Evolutionary conservation across 257 asterid species (phyloP), one percentile per base, ranked within the genome.

Genomic region (Thymus quinquecostatus): DNA sequence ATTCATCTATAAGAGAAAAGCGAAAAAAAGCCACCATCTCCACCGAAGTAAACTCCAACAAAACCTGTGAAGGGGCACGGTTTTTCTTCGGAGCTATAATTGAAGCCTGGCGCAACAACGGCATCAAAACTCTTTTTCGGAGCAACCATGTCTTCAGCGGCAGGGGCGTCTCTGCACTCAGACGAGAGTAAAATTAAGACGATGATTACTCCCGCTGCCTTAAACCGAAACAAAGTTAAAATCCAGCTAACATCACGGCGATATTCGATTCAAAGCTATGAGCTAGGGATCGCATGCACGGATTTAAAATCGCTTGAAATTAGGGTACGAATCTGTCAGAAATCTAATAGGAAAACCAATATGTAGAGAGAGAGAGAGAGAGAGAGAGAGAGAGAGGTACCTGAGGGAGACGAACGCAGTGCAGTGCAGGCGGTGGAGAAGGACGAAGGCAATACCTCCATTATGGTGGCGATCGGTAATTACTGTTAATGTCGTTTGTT

Each of bases 1-100:
- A 21, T 38, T 38, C 41, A 38, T 38, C 6, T 0, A 38, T 38
- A 4, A 38, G 60, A 64, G 14, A 32, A 10, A 13, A 5, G 12
- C 10, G 4, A 5, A n/a, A 13, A 43, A 2, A 56, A 11, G 1
- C 1, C 9, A 29, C 0, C 12, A 4, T 44, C 28, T 57, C 70
- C 21, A 45, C 29, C 28, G 45, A 13, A 66, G 64, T 14, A 64
- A 27, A 45, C 21, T 29, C 32, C 10, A 64, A 32, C 55, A 69
- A 64, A 69, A 89, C 97, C 97, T 87, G 85, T 21, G 72, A 75
- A 67, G 34, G 80, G 27, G 70, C 73, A 69, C 27, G 80, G 66
- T 80, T 80, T 56, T 54, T 77, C 70, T 83, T 84, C 82, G 27
- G 59, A 40, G 67, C 70, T 38, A 41, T 54, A 70, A 40, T 41